Conservation (phyloP, 495 filamentous ascomycete species). For the Xylaria acuta region DNA sequence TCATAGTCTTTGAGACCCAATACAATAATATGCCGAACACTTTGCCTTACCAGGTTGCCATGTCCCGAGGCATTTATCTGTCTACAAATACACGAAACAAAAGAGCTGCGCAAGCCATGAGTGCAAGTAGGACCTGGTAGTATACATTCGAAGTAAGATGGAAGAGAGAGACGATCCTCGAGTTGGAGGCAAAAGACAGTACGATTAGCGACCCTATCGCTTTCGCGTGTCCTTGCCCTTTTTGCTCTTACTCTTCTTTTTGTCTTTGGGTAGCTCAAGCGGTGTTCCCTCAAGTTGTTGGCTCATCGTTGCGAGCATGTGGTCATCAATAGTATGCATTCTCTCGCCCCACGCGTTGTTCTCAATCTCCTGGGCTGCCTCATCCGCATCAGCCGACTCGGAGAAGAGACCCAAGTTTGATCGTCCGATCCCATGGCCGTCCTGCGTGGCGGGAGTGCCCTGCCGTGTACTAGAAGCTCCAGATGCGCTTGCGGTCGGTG, state of each 20-base stretch:
- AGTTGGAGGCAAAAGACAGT: neutral
- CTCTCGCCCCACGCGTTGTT: slow-evolving; percentile 60
- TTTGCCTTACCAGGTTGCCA: slow-evolving; percentile 1
- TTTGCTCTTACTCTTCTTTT: slow-evolving; percentile 74
- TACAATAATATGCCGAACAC: slow-evolving; percentile 6
- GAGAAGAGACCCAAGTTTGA: slow-evolving; percentile 51
- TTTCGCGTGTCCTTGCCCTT: slow-evolving; percentile 72
- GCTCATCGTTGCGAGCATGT: slow-evolving; percentile 80
- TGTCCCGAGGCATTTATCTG: neutral
- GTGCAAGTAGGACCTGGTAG: neutral
- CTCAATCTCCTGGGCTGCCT: slow-evolving; percentile 54
- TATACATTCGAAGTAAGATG: slow-evolving; percentile 15
- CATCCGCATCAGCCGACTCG: slow-evolving; percentile 46
- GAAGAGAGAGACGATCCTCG: neutral
- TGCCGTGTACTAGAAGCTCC: slow-evolving; percentile 51
- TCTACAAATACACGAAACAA: slow-evolving; percentile 15
- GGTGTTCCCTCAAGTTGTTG: slow-evolving; percentile 79
- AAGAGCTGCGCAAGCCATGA: slow-evolving; percentile 1
- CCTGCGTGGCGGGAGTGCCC: slow-evolving; percentile 52
- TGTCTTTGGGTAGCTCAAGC: slow-evolving; percentile 79
- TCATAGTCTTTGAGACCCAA: neutral
- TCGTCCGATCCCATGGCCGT: slow-evolving; percentile 43
- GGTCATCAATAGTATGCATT: slow-evolving; percentile 77
- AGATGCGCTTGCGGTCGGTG: slow-evolving; percentile 53
- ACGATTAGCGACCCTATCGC: slow-evolving; percentile 33